Base-by-base conservation (phyloP, 1,284 basidiomycete species). In the Ganoderma sinense region DNA sequence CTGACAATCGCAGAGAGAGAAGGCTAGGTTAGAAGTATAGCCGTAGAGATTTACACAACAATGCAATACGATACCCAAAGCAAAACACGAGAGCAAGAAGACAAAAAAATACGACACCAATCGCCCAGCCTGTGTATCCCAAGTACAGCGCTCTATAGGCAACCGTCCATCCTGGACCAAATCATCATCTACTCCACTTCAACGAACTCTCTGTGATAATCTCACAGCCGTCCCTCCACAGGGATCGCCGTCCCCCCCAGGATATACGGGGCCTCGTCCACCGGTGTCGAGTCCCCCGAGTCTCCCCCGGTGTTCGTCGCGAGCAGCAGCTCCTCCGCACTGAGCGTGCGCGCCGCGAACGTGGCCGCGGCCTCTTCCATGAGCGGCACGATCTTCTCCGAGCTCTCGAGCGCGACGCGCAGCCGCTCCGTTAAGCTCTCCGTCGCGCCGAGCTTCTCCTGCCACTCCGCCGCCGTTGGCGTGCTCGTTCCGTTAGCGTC, bases 331-430 rank as follows among this genome's bases (percentile, higher is more conserved):
- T 73, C 72, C 48, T 73, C 72, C 59, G 70, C 68, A 45, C 72
- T 73, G 20, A 73, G 65, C 41, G 72, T 71, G 14, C 72, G 68
- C 62, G 72, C 70, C 14, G 71, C 68, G 68, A 71, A 73, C 31
- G 66, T 64, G n/a, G 65, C 63, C 39, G 66, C 72, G 5, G 70
- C 62, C 51, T 73, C 72, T 31, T 71, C 62, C 36, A 67, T 41
- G 20, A 69, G 67, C 11, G 72, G 53, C 29, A 69, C 67, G 33
- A 71, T 63, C 59, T 73, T 73, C 72, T 73, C 72, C 41, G 72
- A 73, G 29, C 65, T 63, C 61, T 73, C 72, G 14, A 73, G 64
- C 39, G 67, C 72, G 8, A 69, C 66, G 11, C 64, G 60, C 45
- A 73, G 62, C 48, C 72, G 64, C 53, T 73, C 72, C 51, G 72